Evolutionary conservation across 345 rosid species (phyloP).

Genomic region (Dovyalis caffra): DNA sequence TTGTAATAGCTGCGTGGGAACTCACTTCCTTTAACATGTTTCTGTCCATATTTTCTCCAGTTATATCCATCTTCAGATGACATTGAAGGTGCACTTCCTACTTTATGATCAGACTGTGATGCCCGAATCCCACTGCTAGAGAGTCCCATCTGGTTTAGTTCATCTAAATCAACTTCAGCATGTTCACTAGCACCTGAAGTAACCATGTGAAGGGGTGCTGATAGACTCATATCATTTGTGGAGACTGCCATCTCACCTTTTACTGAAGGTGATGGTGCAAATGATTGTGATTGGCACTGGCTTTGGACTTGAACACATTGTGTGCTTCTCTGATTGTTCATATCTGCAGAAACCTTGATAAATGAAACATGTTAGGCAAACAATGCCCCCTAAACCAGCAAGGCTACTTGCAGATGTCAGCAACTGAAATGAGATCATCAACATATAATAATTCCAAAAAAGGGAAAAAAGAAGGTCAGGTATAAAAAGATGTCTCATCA

Average conservation of each 20-base stretch:
- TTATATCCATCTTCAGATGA: slow-evolving; percentile 90
- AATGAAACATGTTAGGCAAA: slow-evolving; percentile 41
- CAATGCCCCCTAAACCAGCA: slow-evolving; percentile 17
- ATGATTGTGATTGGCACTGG: slow-evolving; percentile 43
- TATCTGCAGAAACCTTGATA: slow-evolving; percentile 77
- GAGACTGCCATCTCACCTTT: slow-evolving; percentile 63
- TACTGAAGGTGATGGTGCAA: slow-evolving; percentile 43
- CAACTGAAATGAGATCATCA: slow-evolving; percentile 13
- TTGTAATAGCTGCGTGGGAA: slow-evolving; percentile 97
- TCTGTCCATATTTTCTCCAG: slow-evolving; percentile 99
- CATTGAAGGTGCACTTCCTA: slow-evolving; percentile 37
- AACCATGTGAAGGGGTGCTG: slow-evolving; percentile 43
- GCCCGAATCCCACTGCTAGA: slow-evolving; percentile 36
- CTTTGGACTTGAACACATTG: slow-evolving; percentile 47
- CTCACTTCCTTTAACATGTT: slow-evolving; percentile 97
- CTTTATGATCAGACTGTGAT: slow-evolving; percentile 61
- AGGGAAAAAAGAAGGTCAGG: not conserved
- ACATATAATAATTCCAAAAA: not conserved
- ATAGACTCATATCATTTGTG: slow-evolving; percentile 70
- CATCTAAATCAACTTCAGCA: slow-evolving; percentile 66
- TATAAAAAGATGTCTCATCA: not conserved
- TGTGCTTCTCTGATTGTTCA: slow-evolving; percentile 51
- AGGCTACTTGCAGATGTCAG: not conserved
- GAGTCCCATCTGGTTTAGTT: slow-evolving; percentile 45
- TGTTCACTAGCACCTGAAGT: slow-evolving; percentile 44